phyloP scores from a whole-genome alignment of 495 filamentous ascomycete genomes.

The Aspergillus saccharolyticus region DNA sequence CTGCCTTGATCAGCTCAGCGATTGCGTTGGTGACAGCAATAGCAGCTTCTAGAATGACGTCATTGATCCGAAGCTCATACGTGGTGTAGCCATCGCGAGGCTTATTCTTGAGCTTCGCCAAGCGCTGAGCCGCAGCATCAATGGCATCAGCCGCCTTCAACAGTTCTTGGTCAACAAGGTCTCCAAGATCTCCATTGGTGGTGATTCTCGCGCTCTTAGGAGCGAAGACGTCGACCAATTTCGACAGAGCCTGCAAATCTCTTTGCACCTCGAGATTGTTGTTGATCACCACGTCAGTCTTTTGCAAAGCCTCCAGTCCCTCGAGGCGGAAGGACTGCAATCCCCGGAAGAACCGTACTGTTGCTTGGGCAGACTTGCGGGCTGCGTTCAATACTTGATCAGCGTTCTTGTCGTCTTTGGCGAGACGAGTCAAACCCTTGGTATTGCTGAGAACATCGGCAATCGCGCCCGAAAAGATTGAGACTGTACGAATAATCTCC shows the following conservation, averaged over 20 bases:
- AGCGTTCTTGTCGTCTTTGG: conserved; percentile 88
- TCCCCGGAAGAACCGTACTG: conserved; percentile 92
- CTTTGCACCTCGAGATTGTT: conserved; percentile 92
- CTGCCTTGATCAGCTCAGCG: conserved; percentile 91
- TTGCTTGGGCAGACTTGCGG: conserved; percentile 78
- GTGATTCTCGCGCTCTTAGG: conserved; percentile 76
- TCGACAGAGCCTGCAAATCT: conserved; percentile 84
- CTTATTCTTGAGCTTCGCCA: conserved; percentile 90
- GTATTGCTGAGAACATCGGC: conserved; percentile 94
- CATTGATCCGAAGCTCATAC: conserved; percentile 91
- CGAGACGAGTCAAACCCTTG: conserved; percentile 90
- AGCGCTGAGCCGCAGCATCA: conserved; percentile 79
- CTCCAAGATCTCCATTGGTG: conserved; percentile 81
- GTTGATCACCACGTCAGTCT: conserved; percentile 94
- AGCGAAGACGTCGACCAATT: conserved; percentile 84
- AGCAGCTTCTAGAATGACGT: conserved; percentile 88
- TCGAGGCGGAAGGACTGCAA: conserved; percentile 91
- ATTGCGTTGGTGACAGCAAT: conserved; percentile 96
- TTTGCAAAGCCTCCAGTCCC: conserved; percentile 77
- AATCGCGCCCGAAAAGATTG: conserved; percentile 81
- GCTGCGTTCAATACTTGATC: conserved; percentile 77
- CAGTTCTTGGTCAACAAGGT: conserved; percentile 87
- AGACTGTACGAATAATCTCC: conserved; percentile 88
- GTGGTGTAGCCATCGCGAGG: conserved; percentile 91
- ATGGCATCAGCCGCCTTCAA: conserved; percentile 94